Evolutionary conservation across 2,329 filamentous ascomycete species (phyloP).

Genomic region (Beauveria medogensis): DNA sequence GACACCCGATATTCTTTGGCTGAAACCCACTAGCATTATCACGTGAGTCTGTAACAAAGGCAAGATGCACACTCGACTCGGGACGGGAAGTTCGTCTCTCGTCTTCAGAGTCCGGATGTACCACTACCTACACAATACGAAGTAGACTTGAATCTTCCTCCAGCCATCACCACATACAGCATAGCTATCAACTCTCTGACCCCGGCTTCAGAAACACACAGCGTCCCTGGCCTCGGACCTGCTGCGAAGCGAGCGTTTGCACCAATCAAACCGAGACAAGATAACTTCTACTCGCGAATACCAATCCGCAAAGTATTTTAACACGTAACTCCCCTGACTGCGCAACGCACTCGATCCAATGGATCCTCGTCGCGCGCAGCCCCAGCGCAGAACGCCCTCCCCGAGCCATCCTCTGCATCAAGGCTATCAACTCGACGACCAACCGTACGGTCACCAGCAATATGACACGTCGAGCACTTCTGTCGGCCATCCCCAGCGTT

Average conservation of each 20-base stretch:
- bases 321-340: background rate
- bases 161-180: background rate
- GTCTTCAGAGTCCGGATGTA: background rate
- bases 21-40: background rate
- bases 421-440: slow-evolving; percentile 77
- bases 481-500: slow-evolving; percentile 23
- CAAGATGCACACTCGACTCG: background rate
- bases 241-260: background rate
- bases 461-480: slow-evolving; percentile 19
- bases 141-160: background rate
- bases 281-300: too few species aligned
- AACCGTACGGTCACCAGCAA: slow-evolving; percentile 49
- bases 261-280: too few species aligned
- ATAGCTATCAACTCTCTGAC: background rate
- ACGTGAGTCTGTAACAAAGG: background rate
- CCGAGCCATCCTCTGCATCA: slow-evolving; percentile 65
- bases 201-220: background rate
- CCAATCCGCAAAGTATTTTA: too few species aligned
- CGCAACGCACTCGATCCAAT: slow-evolving; percentile 3
- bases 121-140: too few species aligned
- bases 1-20: background rate
- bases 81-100: background rate
- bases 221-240: background rate
- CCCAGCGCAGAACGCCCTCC: slow-evolving; percentile 58
- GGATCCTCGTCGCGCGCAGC: slow-evolving; percentile 23